Conservation (phyloP, 768 basidiomycete species). For the Mycena vulgaris region DNA sequence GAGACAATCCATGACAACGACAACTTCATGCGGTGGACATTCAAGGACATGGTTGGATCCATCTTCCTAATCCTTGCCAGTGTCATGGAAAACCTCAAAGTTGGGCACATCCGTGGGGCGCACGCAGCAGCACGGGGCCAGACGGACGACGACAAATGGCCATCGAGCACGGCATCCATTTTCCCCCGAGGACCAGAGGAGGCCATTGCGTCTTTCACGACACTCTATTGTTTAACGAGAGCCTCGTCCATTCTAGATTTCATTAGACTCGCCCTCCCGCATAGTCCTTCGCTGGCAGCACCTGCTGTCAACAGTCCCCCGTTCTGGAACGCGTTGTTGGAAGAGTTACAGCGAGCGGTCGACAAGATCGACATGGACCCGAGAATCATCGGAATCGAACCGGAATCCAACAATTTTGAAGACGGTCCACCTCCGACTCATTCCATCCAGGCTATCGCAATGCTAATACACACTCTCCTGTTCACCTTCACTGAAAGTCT, state of each 20-base stretch:
- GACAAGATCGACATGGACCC: neutral
- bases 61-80: neutral
- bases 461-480: neutral
- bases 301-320: neutral
- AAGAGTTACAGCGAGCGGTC: neutral
- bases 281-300: constrained; percentile 9
- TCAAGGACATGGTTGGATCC: constrained; percentile 2
- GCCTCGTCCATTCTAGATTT: constrained; percentile 8
- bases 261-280: constrained; percentile 3
- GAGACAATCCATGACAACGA: neutral
- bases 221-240: constrained; percentile 6
- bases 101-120: constrained; percentile 1
- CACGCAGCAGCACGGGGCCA: neutral
- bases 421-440: neutral
- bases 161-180: neutral
- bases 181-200: constrained; percentile 17
- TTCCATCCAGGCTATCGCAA: neutral
- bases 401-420: neutral
- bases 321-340: constrained; percentile 3
- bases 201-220: constrained; percentile 8
- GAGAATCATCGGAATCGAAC: neutral
- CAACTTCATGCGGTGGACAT: neutral
- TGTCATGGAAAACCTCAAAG: constrained; percentile 10
- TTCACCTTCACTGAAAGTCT: constrained; percentile 14
- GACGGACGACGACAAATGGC: constrained; percentile 6